phyloP scores from a whole-genome alignment of 2,329 filamentous ascomycete species.

The Diplodia intermedia region DNA sequence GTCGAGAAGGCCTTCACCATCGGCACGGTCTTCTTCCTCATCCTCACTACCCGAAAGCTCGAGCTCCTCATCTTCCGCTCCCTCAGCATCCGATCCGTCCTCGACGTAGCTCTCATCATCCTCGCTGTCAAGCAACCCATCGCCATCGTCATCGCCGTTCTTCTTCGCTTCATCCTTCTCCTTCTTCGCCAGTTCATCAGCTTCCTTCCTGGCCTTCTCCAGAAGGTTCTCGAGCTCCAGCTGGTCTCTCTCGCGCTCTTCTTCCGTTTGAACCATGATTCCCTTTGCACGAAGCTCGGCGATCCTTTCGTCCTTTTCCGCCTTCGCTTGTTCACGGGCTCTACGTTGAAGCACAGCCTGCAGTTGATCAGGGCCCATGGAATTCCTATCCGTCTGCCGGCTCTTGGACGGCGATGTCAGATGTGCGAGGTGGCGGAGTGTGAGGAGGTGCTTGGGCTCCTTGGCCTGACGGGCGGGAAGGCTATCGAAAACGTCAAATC shows the following conservation, averaged over 20 bases:
- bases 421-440: constrained; percentile 76
- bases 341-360: constrained; percentile 71
- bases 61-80: constrained; percentile 40
- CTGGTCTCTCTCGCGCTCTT: constrained; percentile 83
- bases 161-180: constrained; percentile 78
- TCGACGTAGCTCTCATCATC: constrained; percentile 59
- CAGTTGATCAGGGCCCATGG: constrained; percentile 74
- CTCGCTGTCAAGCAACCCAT: constrained; percentile 60
- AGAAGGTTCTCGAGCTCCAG: constrained; percentile 87
- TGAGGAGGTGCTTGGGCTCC: constrained; percentile 69
- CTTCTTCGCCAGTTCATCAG: constrained; percentile 75
- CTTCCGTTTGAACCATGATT: constrained; percentile 79
- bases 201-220: constrained; percentile 81
- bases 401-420: constrained; percentile 67
- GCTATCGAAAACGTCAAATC: constrained; percentile 69
- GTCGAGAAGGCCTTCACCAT: constrained; percentile 46
- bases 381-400: constrained; percentile 55
- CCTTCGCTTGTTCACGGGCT: constrained; percentile 79
- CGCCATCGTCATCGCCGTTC: constrained; percentile 55
- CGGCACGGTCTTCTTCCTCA: constrained; percentile 44
- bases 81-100: constrained; percentile 49
- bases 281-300: constrained; percentile 80
- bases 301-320: constrained; percentile 78
- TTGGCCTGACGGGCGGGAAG: constrained; percentile 68
- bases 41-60: constrained; percentile 56